Percentiles rank a stretch among this genome's conserved stretches.
phyloP scores from a whole-genome alignment of 441 rosid genomes.

The Sinapis alba region DNA sequence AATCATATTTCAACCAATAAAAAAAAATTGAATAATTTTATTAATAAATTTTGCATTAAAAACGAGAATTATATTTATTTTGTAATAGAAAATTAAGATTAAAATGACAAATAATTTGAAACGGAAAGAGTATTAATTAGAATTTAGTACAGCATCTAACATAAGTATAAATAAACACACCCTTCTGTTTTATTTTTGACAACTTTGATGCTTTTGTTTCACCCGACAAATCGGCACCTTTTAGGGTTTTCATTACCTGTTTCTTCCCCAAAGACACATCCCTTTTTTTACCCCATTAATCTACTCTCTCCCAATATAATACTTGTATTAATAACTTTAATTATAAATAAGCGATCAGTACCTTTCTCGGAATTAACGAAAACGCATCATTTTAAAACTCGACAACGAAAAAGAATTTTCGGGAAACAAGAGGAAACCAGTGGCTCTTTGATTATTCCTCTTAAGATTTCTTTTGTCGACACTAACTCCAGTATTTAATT shows the following conservation, averaged over 20 bases:
- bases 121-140: no score
- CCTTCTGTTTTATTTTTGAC: conserved; percentile 41
- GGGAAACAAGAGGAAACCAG: conserved; percentile 37
- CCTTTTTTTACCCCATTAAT: conserved; percentile 33
- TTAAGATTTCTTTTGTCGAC: conserved; percentile 33
- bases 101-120: no score
- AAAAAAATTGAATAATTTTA: no score
- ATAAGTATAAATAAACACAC: conserved; percentile 41
- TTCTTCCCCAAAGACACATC: conserved; percentile 41
- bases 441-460: conserved; percentile 37
- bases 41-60: no score
- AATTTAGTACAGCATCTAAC: conserved; percentile 20
- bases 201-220: conserved; percentile 48
- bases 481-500: conserved; percentile 17
- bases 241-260: conserved; percentile 46
- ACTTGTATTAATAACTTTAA: not conserved
- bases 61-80: no score
- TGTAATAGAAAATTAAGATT: no score
- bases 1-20: no score
- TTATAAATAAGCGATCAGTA: conserved; percentile 24
- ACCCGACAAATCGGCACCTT: conserved; percentile 45
- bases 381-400: conserved; percentile 37
- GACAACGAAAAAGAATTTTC: conserved; percentile 36
- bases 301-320: conserved; percentile 10
- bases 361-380: conserved; percentile 40